These are phyloP conservation scores for Bondarzewia mesenterica DNA, from an alignment of 1,284 basidiomycete species.

Conservation along the genomic window DNA sequence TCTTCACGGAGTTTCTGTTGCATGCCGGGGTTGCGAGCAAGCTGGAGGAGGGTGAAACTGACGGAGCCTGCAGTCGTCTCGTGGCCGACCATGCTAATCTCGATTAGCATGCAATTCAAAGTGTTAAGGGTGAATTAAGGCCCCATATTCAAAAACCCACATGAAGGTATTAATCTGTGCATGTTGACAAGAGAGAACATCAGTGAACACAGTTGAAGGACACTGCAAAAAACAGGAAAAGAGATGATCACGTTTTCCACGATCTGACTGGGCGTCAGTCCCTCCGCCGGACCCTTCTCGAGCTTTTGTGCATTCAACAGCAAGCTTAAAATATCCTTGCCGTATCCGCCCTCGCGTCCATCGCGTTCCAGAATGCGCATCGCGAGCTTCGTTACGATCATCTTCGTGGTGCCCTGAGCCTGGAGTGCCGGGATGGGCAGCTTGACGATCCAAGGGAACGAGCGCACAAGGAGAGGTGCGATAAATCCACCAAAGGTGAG, in stretches of 20 bases:
- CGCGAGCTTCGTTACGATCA: slow-evolving; percentile 10
- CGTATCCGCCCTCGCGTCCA: neutral
- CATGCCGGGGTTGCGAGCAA: slow-evolving; percentile 19
- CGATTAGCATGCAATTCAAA: neutral
- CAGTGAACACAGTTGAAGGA: too few species aligned
- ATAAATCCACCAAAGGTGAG: slow-evolving; percentile 9
- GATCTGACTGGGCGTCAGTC: slow-evolving; percentile 17
- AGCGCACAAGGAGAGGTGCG: slow-evolving; percentile 5
- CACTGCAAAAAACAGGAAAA: neutral
- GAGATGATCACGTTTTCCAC: slow-evolving; percentile 1
- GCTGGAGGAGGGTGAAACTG: slow-evolving; percentile 17
- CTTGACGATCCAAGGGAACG: slow-evolving; percentile 3
- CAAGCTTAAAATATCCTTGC: slow-evolving; percentile 1
- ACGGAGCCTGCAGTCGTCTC: slow-evolving; percentile 19
- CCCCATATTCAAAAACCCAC: slow-evolving; percentile 4
- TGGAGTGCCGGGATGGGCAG: slow-evolving; percentile 17
- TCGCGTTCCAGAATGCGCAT: neutral
- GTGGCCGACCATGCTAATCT: slow-evolving; percentile 17
- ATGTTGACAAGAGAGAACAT: neutral
- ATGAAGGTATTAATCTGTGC: slow-evolving; percentile 16
- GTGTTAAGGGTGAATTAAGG: too few species aligned
- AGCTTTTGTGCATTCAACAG: slow-evolving; percentile 1
- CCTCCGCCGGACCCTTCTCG: slow-evolving; percentile 8
- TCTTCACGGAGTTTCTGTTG: slow-evolving; percentile 21
- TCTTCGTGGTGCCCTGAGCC: slow-evolving; percentile 18